phyloP scores from a whole-genome alignment of 768 basidiomycete genomes.

The Lenzites betulinus region DNA sequence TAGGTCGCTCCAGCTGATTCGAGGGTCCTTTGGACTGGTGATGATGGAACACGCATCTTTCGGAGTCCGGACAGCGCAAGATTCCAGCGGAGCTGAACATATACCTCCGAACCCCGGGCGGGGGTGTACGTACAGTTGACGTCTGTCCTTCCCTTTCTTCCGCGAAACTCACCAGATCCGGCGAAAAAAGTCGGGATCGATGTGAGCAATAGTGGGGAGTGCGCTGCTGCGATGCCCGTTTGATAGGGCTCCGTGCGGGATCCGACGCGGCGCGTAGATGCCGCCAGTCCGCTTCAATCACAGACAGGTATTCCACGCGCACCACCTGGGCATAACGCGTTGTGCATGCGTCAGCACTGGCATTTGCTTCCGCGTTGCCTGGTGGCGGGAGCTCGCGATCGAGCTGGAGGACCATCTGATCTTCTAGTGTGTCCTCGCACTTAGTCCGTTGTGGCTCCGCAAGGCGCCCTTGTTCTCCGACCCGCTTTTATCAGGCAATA shows the following conservation, averaged over 20 bases:
- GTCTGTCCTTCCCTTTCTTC: constrained; percentile 7
- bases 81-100: constrained; percentile 7
- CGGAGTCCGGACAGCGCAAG: not conserved
- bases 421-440: constrained; percentile 7
- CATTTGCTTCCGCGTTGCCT: constrained; percentile 18
- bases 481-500: not conserved
- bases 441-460: constrained; percentile 11
- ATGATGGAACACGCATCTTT: not conserved
- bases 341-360: constrained; percentile 10
- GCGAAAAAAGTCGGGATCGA: constrained; percentile 4
- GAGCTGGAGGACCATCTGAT: constrained; percentile 17
- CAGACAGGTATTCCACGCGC: constrained; percentile 4
- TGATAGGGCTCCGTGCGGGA: not conserved
- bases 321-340: constrained; percentile 7
- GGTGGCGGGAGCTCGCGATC: constrained; percentile 10
- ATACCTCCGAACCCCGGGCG: not conserved
- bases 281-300: constrained; percentile 6
- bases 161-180: constrained; percentile 5
- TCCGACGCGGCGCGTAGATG: not conserved
- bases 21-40: constrained; percentile 1
- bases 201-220: not conserved
- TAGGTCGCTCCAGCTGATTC: constrained; percentile 13
- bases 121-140: constrained; percentile 4
- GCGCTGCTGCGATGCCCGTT: constrained; percentile 2
- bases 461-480: constrained; percentile 3